Evolutionary conservation across 306 rosid species (phyloP), one percentile per base, ranked within the genome.

Genomic region (Citrullus colocynthis): DNA sequence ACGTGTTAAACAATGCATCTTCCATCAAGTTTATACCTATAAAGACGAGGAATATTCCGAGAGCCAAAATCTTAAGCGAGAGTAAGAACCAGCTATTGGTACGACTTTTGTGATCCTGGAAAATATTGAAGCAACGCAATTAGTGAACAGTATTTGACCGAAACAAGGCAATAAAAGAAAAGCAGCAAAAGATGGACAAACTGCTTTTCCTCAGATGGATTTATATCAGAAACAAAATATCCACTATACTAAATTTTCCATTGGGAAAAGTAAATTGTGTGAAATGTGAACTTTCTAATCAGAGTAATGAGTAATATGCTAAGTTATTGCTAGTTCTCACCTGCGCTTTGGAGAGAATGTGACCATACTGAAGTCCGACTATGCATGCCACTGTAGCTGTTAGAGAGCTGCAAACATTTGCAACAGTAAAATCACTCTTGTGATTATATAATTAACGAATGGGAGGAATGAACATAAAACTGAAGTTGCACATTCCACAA

Each of bases 321-420:
- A 41, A 39, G 79, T 17, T 64, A 10, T 14, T 34, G 71, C 55
- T 79, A 20, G 7, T 42, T 16, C 77, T 83, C 83, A 94, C 98
- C 98, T 90, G 85, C 74, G 88, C 12, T 81, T 83, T 88, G 72
- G 91, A 90, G 79, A 94, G 96, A 85, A 91, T 75, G 32, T 94
- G 98, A 78, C 98, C 98, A 72, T 87, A 94, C 78, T 94, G 98
- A 78, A 94, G 97, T 80, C 98, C 98, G 85, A 94, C 82, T 79
- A 94, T 90, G 89, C 97, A 91, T 17, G 98, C 86, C 75, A 89
- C 96, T 52, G 97, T 89, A 32, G 98, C 94, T 54, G 96, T 88
- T 88, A 94, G 60, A 74, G 97, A 86, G 84, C 98, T 94, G 89
- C 49, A 76, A 77, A 77, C 79, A 77, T 59, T 37, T 60, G 9